phyloP scores from a whole-genome alignment of 306 rosid genomes.

The Trifolium subterraneum region DNA sequence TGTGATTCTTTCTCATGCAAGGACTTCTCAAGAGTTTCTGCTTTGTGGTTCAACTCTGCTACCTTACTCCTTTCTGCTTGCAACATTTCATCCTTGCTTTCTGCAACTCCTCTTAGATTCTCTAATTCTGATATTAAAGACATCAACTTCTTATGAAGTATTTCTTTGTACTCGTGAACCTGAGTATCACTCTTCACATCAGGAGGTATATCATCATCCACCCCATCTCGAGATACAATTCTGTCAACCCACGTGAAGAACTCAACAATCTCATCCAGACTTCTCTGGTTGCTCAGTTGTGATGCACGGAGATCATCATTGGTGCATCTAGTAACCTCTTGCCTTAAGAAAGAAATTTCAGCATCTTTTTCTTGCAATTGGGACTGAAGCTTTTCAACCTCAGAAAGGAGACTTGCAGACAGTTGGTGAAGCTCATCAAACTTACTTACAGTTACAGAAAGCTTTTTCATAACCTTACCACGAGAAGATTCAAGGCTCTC shows the following conservation, averaged over 20 bases:
- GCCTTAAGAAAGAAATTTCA: slow-evolving; percentile 95
- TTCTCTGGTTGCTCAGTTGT: slow-evolving; percentile 67
- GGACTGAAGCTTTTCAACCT: slow-evolving; percentile 90
- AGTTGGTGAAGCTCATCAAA: slow-evolving; percentile 96
- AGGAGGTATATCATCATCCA: slow-evolving; percentile 54
- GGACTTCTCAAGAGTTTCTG: slow-evolving; percentile 69
- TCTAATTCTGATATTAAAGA: slow-evolving; percentile 67
- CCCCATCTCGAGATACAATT: slow-evolving; percentile 58
- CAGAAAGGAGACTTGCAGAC: slow-evolving; percentile 83
- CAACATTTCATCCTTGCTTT: slow-evolving; percentile 73
- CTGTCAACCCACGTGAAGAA: slow-evolving; percentile 75
- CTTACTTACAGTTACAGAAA: slow-evolving; percentile 79
- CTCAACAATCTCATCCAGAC: slow-evolving; percentile 68
- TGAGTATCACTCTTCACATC: slow-evolving; percentile 54
- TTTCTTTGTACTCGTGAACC: slow-evolving; percentile 66
- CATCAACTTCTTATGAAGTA: slow-evolving; percentile 66
- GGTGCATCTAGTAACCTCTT: slow-evolving; percentile 95
- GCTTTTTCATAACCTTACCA: slow-evolving; percentile 81
- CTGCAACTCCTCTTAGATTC: slow-evolving; percentile 61
- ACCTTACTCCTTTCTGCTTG: slow-evolving; percentile 78
- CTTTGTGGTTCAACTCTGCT: slow-evolving; percentile 63
- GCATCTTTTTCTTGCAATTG: slow-evolving; percentile 94
- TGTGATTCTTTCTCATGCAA: slow-evolving; percentile 71
- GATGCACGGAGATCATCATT: slow-evolving; percentile 88
- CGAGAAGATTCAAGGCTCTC: slow-evolving; percentile 79